Percentiles rank a stretch among this genome's conserved stretches.
These are phyloP conservation scores for Alnus glutinosa DNA, from an alignment of 306 rosid genomes.

Conservation along the genomic window DNA sequence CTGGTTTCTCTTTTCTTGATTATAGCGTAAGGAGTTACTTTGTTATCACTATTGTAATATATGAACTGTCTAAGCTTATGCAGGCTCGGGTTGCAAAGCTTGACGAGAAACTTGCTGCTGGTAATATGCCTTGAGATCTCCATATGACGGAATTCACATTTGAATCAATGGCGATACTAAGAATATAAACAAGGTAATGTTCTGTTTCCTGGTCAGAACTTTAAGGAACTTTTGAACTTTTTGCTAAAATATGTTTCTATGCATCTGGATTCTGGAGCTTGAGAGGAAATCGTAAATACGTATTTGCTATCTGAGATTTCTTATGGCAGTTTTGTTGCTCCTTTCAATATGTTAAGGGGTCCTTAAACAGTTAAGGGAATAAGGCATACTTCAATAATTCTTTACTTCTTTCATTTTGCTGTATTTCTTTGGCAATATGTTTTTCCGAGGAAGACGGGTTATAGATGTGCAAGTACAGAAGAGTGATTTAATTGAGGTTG, in stretches of 20 bases:
- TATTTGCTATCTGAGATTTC: neutral
- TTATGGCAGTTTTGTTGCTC: neutral
- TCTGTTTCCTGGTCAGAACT: constrained; percentile 29
- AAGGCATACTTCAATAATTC: neutral
- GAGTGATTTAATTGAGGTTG: neutral
- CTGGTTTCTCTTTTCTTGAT: neutral
- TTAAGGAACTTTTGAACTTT: neutral
- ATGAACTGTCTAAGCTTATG: constrained; percentile 15
- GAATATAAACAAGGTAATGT: constrained; percentile 8
- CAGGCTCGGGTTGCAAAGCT: constrained; percentile 69
- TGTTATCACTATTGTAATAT: neutral
- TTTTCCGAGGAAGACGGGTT: neutral
- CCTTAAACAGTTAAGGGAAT: neutral
- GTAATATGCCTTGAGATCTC: constrained; percentile 34
- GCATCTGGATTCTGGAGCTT: neutral
- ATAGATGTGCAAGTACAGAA: neutral
- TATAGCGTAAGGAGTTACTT: neutral
- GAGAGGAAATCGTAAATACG: neutral
- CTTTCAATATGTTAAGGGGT: neutral
- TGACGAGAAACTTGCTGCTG: constrained; percentile 57
- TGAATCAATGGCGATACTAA: constrained; percentile 12
- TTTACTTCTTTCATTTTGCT: neutral
- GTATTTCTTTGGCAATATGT: neutral
- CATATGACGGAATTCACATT: constrained; percentile 18
- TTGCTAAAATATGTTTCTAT: neutral